Evolutionary conservation across 768 basidiomycete genomes (phyloP).

Genomic region (Russula dissimulans): DNA sequence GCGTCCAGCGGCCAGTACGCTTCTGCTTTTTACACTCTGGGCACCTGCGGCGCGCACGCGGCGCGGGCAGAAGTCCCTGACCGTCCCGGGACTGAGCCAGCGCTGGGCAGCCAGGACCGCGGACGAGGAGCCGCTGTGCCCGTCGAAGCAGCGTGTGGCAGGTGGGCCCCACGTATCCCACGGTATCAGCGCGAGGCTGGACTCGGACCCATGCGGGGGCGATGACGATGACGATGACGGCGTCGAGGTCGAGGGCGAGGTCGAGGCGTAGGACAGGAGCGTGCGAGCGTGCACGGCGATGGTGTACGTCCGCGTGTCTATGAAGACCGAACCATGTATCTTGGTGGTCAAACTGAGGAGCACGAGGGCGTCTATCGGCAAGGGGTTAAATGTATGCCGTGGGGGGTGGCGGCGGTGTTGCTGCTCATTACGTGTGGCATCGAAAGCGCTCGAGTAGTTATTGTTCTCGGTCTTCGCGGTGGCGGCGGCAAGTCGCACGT

Average conservation of each 20-base stretch:
- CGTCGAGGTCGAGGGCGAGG: not conserved
- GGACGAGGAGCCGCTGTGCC: not conserved
- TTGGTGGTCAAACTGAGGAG: not conserved
- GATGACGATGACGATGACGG: not conserved
- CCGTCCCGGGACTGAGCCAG: not conserved
- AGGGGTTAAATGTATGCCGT: not conserved
- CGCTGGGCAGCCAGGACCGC: not conserved
- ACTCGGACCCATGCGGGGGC: not conserved
- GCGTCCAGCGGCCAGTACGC: not conserved
- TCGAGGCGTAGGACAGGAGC: not conserved
- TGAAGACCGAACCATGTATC: not conserved
- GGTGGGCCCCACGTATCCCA: not conserved
- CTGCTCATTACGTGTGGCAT: not conserved
- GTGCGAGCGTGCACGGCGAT: not conserved
- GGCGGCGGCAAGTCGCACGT: not conserved
- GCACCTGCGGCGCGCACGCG: not conserved
- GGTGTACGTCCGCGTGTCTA: not conserved
- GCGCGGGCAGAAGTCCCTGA: slow-evolving; percentile 2
- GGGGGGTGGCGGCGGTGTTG: not conserved
- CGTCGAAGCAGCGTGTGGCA: not conserved
- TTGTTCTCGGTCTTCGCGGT: not conserved
- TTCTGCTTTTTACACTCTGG: not conserved
- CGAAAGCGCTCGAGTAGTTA: too few species aligned
- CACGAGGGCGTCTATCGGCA: not conserved
- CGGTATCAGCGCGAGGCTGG: not conserved